Percentiles rank a stretch among this genome's conserved stretches.
These are phyloP conservation scores for Misopates orontium DNA, from an alignment of 257 asterid species.

Conservation along the genomic window DNA sequence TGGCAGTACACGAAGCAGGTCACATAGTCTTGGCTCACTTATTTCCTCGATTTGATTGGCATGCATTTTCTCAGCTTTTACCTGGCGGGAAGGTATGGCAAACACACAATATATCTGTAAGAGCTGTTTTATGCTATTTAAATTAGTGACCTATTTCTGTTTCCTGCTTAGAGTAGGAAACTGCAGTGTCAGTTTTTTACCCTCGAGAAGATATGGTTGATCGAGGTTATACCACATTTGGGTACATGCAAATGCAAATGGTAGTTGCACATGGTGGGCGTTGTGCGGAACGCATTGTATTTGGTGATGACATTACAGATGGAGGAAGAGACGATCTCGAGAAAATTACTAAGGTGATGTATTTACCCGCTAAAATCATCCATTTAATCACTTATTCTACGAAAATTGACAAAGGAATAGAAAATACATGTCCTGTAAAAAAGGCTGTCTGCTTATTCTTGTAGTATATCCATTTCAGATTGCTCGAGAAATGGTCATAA, in stretches of 20 bases:
- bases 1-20: slow-evolving; percentile 99
- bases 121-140: too few species aligned
- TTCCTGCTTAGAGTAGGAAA: slow-evolving; percentile 70
- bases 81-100: slow-evolving; percentile 90
- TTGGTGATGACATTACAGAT: slow-evolving; percentile 91
- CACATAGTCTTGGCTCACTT: slow-evolving; percentile 94
- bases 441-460: slow-evolving; percentile 22
- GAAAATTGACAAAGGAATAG: slow-evolving; percentile 5
- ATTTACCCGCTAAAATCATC: background rate
- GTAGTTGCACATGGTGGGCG: slow-evolving; percentile 99
- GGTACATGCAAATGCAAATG: slow-evolving; percentile 99
- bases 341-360: slow-evolving; percentile 85
- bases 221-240: slow-evolving; percentile 88
- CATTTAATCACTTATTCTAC: background rate
- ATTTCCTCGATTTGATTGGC: slow-evolving; percentile 96
- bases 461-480: slow-evolving; percentile 49
- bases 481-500: slow-evolving; percentile 98
- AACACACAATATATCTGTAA: too few species aligned
- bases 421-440: slow-evolving; percentile 1
- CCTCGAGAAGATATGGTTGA: slow-evolving; percentile 93
- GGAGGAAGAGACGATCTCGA: slow-evolving; percentile 94
- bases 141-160: background rate
- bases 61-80: slow-evolving; percentile 97
- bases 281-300: slow-evolving; percentile 91
- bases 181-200: slow-evolving; percentile 94